Percentiles rank a stretch among this genome's conserved stretches.
Evolutionary conservation across 441 rosid species (phyloP).

Genomic region (Gossypium gossypioides): DNA sequence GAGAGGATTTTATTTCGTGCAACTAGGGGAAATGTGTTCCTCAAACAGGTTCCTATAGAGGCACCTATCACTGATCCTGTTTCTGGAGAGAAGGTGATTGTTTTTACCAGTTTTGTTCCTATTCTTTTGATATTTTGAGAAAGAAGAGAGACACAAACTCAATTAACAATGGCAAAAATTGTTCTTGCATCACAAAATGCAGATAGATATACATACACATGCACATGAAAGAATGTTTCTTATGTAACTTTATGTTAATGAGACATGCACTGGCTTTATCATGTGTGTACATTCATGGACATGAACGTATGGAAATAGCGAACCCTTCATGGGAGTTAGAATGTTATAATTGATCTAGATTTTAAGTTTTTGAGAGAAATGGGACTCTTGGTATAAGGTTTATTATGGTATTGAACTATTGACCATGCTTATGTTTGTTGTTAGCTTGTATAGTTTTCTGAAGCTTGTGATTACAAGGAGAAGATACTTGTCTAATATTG

Average conservation of each 20-base stretch:
- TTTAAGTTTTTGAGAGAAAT: neutral
- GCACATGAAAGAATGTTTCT: neutral
- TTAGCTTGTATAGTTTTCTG: neutral
- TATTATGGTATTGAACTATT: neutral
- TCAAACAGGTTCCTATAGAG: slow-evolving; percentile 57
- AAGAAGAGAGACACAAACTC: neutral
- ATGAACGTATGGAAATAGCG: neutral
- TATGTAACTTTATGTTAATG: neutral
- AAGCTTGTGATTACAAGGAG: neutral
- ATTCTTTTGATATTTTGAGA: slow-evolving; percentile 1
- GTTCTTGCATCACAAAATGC: neutral
- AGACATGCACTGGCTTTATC: neutral
- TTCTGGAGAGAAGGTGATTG: slow-evolving; percentile 68
- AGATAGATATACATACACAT: neutral
- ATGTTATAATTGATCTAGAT: slow-evolving; percentile 3
- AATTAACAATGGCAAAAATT: neutral
- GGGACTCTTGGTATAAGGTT: neutral
- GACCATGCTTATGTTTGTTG: neutral
- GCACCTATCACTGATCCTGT: slow-evolving; percentile 76
- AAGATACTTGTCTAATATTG: slow-evolving; percentile 9
- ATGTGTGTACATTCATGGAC: neutral
- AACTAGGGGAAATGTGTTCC: slow-evolving; percentile 80
- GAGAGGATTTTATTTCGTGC: slow-evolving; percentile 94
- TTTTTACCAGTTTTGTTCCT: neutral
- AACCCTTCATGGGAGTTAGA: neutral